These are phyloP conservation scores for Hibiscus mutabilis DNA, from an alignment of 345 rosid genomes.

Conservation along the genomic window DNA sequence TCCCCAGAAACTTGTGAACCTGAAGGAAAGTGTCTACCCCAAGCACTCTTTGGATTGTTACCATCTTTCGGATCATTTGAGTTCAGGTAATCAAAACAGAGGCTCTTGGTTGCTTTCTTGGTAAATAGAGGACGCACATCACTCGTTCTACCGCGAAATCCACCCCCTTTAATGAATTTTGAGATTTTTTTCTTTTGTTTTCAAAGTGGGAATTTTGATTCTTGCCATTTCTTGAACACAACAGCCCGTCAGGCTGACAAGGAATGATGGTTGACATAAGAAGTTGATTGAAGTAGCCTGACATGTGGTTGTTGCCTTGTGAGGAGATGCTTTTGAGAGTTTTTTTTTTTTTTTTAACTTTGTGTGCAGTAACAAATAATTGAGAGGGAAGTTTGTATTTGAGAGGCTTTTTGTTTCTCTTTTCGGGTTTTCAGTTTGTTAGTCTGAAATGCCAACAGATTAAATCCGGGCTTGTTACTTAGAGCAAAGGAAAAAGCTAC, in stretches of 20 bases:
- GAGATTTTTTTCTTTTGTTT: neutral
- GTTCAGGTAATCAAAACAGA: conserved; percentile 36
- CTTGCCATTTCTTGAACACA: conserved; percentile 32
- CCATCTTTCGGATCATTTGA: conserved; percentile 33
- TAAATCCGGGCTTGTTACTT: conserved; percentile 6
- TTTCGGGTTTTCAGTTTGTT: conserved; percentile 7
- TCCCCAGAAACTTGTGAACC: conserved; percentile 66
- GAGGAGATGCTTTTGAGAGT: conserved; percentile 26
- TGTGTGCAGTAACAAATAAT: conserved; percentile 76
- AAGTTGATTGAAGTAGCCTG: conserved; percentile 27
- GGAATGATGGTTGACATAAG: conserved; percentile 26
- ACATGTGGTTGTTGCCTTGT: conserved; percentile 21
- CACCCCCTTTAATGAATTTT: conserved; percentile 1
- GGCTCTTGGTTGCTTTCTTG: conserved; percentile 55
- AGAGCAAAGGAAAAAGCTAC: neutral
- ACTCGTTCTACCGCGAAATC: conserved; percentile 8
- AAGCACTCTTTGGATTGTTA: conserved; percentile 61
- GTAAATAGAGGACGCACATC: conserved; percentile 32
- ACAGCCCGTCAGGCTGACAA: conserved; percentile 22
- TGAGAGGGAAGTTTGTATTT: conserved; percentile 25
- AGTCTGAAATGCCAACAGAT: conserved; percentile 9
- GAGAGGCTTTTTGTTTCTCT: neutral
- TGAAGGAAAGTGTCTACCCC: conserved; percentile 53
- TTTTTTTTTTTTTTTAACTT: conserved; percentile 50
- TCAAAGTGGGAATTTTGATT: conserved; percentile 29